Conservation (phyloP, 768 basidiomycete species). For the Leccinum subgranulosum region DNA sequence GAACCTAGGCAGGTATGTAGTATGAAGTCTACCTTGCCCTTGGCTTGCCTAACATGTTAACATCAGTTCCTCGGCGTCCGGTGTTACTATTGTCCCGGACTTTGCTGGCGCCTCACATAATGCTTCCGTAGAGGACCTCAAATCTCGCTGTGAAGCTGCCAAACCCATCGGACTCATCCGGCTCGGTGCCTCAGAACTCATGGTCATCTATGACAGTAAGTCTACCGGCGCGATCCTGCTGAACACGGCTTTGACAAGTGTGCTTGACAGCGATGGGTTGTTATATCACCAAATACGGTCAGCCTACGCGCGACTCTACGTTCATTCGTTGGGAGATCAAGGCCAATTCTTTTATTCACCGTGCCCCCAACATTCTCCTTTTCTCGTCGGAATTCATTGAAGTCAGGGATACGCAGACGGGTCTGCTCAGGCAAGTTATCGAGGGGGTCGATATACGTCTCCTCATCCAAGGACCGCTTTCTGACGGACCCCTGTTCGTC, state of each 20-base stretch:
- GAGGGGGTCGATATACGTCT: constrained; percentile 69
- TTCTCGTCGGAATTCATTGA: constrained; percentile 77
- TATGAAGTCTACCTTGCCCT: not conserved
- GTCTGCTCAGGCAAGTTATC: constrained; percentile 78
- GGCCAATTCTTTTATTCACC: constrained; percentile 58
- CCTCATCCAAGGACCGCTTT: constrained; percentile 40
- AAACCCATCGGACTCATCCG: constrained; percentile 69
- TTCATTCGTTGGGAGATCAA: constrained; percentile 80
- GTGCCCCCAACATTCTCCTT: constrained; percentile 63
- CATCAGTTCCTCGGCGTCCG: constrained; percentile 40
- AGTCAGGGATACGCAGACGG: constrained; percentile 60
- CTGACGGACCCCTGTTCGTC: constrained; percentile 49
- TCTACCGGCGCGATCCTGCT: not conserved
- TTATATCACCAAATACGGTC: constrained; percentile 70
- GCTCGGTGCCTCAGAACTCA: constrained; percentile 49
- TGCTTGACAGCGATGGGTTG: constrained; percentile 61
- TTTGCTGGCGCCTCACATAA: constrained; percentile 41
- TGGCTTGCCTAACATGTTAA: not conserved
- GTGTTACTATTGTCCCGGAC: constrained; percentile 56
- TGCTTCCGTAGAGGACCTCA: constrained; percentile 48
- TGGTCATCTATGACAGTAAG: constrained; percentile 77
- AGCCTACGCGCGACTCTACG: constrained; percentile 54
- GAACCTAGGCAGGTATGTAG: constrained; percentile 63
- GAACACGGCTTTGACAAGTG: constrained; percentile 1
- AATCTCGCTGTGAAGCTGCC: constrained; percentile 51